Base-by-base conservation (phyloP, 2,329 filamentous ascomycete genomes). In the Fusarium circinatum region DNA sequence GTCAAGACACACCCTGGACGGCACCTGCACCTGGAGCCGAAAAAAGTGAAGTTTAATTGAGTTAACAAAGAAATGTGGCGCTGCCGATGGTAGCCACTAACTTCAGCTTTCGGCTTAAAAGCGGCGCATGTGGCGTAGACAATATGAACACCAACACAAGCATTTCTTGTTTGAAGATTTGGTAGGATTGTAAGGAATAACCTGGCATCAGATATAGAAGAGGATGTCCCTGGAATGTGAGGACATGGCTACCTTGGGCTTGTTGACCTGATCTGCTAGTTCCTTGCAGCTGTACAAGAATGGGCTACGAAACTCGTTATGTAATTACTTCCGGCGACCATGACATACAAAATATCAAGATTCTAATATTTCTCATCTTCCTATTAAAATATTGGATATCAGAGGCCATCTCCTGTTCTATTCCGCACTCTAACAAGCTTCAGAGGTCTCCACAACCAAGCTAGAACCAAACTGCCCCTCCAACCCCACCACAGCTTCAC, bases 11-110 rank as follows among this genome's bases (percentile, higher is more conserved):
- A 59, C 68, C 64, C 70, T 51, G 38, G 55, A 67, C 45, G 18
- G 34, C 32, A 39, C 49, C 49, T 54, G 49, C 32, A 28, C 14
- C 28, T 10, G 47, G 47, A 14, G 32, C 47, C 15, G 22, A 30
- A 42, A 64, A 74, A 74, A 71, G 32, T 68, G 71, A 74, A 68
- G 65, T 49, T 69, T 39, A 70, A 41, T 59, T 51, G 41, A 64
- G 60, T 64, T 61, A 51, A 59, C 67, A 60, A 62, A 72, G 61
- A 66, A 68, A 55, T 62, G 71, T 74, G 71, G 66, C 61, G 56
- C 47, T 74, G 63, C 71, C 58, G 48, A 73, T 13, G 45, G 48
- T 51, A 71, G 66, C 66, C 61, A 72, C 71, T 42, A 18, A 30
- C 12, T 22, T 41, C 30, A n/a, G 7, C 20, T 49, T 70, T 58